phyloP scores from a whole-genome alignment of 805 yeast species.

The Candida arabinofermentans region DNA sequence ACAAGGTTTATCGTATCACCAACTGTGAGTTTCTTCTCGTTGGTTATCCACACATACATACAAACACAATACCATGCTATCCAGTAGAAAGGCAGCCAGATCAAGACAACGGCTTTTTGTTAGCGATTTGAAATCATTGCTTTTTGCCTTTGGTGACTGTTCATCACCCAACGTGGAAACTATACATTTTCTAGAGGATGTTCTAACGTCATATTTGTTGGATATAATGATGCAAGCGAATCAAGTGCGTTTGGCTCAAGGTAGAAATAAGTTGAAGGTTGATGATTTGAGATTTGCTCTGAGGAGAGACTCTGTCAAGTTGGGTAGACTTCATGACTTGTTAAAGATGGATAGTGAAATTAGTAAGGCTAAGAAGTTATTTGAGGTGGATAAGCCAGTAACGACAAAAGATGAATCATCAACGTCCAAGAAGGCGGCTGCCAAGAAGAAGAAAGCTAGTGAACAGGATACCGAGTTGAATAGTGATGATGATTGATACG shows the following conservation, averaged over 20 bases:
- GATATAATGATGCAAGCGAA: constrained; percentile 49
- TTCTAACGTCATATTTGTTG: constrained; percentile 57
- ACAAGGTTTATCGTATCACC: too few species aligned
- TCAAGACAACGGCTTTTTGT: constrained; percentile 30
- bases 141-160: constrained; percentile 73
- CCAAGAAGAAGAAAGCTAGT: background rate
- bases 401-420: constrained; percentile 22
- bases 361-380: constrained; percentile 61
- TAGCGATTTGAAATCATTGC: constrained; percentile 47
- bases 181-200: constrained; percentile 62
- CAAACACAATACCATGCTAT: too few species aligned
- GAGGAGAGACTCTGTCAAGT: constrained; percentile 59
- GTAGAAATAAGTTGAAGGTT: constrained; percentile 58
- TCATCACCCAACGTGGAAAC: constrained; percentile 64
- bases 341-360: constrained; percentile 57
- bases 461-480: background rate
- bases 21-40: too few species aligned
- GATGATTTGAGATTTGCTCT: constrained; percentile 72
- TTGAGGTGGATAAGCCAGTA: constrained; percentile 53
- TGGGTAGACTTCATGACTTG: constrained; percentile 67
- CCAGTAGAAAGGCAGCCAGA: constrained; percentile 12
- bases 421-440: constrained; percentile 12
- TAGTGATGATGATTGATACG: background rate
- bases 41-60: background rate
- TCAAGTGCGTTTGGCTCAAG: constrained; percentile 47